Evolutionary conservation across 345 rosid genomes (phyloP).

Genomic region (Pseudoturritis turrita): DNA sequence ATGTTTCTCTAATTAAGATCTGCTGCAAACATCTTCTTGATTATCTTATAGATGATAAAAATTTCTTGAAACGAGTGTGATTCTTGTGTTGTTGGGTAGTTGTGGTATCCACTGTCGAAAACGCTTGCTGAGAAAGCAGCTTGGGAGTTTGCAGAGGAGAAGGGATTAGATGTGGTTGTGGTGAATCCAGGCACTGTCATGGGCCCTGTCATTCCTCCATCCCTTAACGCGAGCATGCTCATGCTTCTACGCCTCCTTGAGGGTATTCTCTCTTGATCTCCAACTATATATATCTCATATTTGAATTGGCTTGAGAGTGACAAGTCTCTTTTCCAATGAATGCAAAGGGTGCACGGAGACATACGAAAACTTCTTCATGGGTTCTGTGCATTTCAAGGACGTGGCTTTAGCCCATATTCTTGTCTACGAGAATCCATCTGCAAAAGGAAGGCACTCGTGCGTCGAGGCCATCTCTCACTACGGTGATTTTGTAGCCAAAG

Average conservation of each 20-base stretch:
- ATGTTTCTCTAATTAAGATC: constrained; percentile 20
- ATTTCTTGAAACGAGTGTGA: background rate
- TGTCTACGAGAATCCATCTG: constrained; percentile 76
- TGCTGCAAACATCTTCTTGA: background rate
- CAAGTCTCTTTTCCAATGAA: background rate
- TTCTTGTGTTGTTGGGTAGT: constrained; percentile 34
- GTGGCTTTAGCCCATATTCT: constrained; percentile 83
- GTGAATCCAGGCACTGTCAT: constrained; percentile 92
- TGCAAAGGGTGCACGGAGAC: constrained; percentile 78
- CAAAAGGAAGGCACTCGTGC: constrained; percentile 81
- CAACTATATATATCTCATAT: background rate
- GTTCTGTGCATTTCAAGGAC: constrained; percentile 86
- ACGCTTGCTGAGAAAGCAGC: constrained; percentile 91
- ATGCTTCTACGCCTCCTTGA: constrained; percentile 68
- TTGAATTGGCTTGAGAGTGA: background rate
- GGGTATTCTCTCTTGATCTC: constrained; percentile 35
- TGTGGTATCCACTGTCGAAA: constrained; percentile 89
- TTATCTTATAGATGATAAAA: background rate
- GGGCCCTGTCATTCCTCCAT: constrained; percentile 80
- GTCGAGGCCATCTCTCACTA: constrained; percentile 87
- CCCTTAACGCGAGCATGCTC: constrained; percentile 77
- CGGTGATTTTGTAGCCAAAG: constrained; percentile 85
- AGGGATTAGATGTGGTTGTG: constrained; percentile 77
- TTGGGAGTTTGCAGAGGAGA: constrained; percentile 77
- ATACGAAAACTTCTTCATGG: constrained; percentile 72